A percentile compares a stretch with the other conserved stretches of the same genome.
Conservation (phyloP, 345 rosid genomes). For the Adansonia digitata region DNA sequence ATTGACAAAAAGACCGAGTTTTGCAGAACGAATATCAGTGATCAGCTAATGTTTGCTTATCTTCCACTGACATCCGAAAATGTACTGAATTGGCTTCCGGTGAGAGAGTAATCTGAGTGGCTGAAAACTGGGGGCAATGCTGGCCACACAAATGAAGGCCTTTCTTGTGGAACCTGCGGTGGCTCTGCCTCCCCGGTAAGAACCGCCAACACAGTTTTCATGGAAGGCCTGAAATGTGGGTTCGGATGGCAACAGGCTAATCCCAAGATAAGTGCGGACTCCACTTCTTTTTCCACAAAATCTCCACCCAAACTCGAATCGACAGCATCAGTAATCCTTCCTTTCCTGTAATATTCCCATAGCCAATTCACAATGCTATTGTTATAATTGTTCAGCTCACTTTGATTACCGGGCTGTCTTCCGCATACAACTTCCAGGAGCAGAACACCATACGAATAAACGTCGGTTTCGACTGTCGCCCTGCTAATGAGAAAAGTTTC, state of each 20-base stretch:
- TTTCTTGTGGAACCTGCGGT: slow-evolving; percentile 49
- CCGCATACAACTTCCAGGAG: slow-evolving; percentile 62
- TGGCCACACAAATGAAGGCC: slow-evolving; percentile 81
- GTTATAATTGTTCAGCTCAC: slow-evolving; percentile 31
- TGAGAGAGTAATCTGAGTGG: slow-evolving; percentile 33
- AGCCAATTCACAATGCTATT: slow-evolving; percentile 63
- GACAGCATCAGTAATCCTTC: slow-evolving; percentile 42
- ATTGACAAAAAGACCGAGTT: background rate
- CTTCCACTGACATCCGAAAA: slow-evolving; percentile 44
- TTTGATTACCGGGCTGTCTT: slow-evolving; percentile 38
- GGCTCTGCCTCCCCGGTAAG: slow-evolving; percentile 48
- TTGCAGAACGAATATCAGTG: background rate
- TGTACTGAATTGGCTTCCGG: slow-evolving; percentile 27
- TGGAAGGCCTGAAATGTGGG: slow-evolving; percentile 62
- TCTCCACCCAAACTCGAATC: slow-evolving; percentile 40
- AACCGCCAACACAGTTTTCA: slow-evolving; percentile 57
- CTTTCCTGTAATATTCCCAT: slow-evolving; percentile 54
- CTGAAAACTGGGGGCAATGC: slow-evolving; percentile 54
- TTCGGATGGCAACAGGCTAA: slow-evolving; percentile 83
- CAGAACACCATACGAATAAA: slow-evolving; percentile 64
- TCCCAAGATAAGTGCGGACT: slow-evolving; percentile 42
- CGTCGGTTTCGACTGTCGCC: slow-evolving; percentile 60
- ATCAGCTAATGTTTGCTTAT: background rate
- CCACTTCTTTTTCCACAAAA: slow-evolving; percentile 38
- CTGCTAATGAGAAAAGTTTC: slow-evolving; percentile 59